A percentile compares a stretch with the other conserved stretches of the same genome.
phyloP scores from a whole-genome alignment of 331 rosid species.

The Arachis monticola region DNA sequence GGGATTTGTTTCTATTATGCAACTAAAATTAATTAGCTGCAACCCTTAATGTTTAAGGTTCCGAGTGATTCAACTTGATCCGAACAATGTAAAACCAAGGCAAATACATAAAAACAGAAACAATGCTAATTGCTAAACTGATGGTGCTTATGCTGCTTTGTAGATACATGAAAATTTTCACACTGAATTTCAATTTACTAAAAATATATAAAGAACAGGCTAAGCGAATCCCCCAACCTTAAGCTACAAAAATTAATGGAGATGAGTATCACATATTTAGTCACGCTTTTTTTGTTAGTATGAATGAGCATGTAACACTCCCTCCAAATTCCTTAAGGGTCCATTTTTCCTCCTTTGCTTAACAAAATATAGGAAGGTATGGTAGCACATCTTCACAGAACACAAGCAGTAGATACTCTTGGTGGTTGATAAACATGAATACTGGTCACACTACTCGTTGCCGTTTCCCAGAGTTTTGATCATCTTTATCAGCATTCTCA shows the following conservation, averaged over 20 bases:
- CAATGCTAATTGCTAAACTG: background rate
- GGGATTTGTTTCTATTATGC: background rate
- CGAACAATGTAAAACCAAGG: background rate
- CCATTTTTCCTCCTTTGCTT: background rate
- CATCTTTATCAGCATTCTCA: conserved; percentile 33
- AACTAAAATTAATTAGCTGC: background rate
- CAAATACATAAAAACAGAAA: background rate
- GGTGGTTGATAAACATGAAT: background rate
- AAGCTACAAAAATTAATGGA: conserved; percentile 1
- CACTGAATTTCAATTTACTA: background rate
- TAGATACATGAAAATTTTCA: background rate
- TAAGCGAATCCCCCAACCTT: background rate
- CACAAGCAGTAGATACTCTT: background rate
- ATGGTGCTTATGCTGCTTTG: background rate
- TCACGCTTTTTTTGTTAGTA: background rate
- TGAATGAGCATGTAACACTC: background rate
- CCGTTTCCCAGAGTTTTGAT: conserved; percentile 50
- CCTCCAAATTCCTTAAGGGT: background rate
- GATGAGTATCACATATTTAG: background rate
- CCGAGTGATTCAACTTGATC: background rate
- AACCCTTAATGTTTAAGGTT: background rate
- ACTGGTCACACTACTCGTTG: conserved; percentile 40
- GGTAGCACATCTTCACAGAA: conserved; percentile 5
- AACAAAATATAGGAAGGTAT: background rate
- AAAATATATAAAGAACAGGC: background rate